Evolutionary conservation across 1,284 basidiomycete species (phyloP).

Genomic region (Fereydounia khargensis): DNA sequence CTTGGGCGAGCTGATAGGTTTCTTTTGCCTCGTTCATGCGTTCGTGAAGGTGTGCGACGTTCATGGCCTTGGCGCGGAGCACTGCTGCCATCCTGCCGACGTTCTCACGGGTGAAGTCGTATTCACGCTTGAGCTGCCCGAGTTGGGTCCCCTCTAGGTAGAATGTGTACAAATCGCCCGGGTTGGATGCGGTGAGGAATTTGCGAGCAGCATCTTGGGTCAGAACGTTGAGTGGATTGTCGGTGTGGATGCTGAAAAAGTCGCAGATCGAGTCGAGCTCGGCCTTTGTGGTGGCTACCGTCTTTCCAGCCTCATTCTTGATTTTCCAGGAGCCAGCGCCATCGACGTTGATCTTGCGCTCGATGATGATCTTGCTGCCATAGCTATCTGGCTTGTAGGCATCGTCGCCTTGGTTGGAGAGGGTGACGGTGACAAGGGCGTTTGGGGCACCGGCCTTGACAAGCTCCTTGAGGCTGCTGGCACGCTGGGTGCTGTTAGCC

Average conservation of each 20-base stretch:
- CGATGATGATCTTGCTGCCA: constrained; percentile 79
- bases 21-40: constrained; percentile 65
- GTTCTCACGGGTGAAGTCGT: constrained; percentile 67
- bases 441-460: constrained; percentile 80
- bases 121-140: constrained; percentile 80
- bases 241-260: constrained; percentile 93
- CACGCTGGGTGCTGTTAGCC: constrained; percentile 75
- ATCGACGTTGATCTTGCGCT: constrained; percentile 74
- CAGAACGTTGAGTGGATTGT: constrained; percentile 88
- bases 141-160: constrained; percentile 93
- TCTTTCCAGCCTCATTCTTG: constrained; percentile 66
- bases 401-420: constrained; percentile 86
- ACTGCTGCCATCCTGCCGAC: constrained; percentile 39
- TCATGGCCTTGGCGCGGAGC: constrained; percentile 61
- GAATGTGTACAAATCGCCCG: constrained; percentile 83
- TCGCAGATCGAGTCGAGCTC: constrained; percentile 86
- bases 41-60: constrained; percentile 70
- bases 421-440: constrained; percentile 73
- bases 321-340: constrained; percentile 76
- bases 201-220: constrained; percentile 66
- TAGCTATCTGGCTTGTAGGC: constrained; percentile 81
- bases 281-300: constrained; percentile 76
- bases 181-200: constrained; percentile 80
- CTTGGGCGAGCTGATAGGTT: constrained; percentile 71
- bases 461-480: constrained; percentile 80